Base-by-base conservation (phyloP, 2,329 filamentous ascomycete species). In the Aspergillus sp. region DNA sequence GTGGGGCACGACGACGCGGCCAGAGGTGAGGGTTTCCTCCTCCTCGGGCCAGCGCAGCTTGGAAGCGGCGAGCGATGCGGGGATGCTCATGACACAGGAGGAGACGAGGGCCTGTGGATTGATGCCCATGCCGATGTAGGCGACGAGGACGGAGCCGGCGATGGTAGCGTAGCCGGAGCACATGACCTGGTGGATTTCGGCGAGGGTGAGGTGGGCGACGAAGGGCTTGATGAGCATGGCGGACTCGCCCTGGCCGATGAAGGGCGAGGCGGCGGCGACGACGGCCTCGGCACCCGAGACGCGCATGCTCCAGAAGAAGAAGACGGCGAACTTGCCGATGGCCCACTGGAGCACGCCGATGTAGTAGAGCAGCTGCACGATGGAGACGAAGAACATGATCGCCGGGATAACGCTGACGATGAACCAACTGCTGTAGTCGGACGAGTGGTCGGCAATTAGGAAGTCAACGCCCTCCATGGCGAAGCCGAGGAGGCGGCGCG, bases 31-130 rank as follows among this genome's bases (percentile, higher is more conserved):
- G 0, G 90, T 89, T 72, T 93, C 88, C 71, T 96, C 90, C 3
- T 85, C 87, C 75, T 96, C 92, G 2, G 92, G 92, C 70, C 88
- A 96, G 52, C 92, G 88, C 64, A 96, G 81, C 76, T 96, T 96
- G 58, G 88, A 93, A 56, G 94, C 86, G 47, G 91, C 91, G 13
- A 97, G 81, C 3, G 91, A 95, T 1, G 91, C 91, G 0, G 92
- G 92, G 58, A 96, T 96, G 63, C 88, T 92, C 92, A 97, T 97
- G 70, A 96, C 91, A 68, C 91, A 96, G 6, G 89, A 92, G 2
- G 90, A 96, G 23, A 96, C 88, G 44, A 97, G 79, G 3, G 89
- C 91, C 70, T 95, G 88, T 1, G 89, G 79, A 70, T 91, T 94
- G 50, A 96, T 80, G 38, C 91, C 91, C 64, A 96, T 84, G 23